Base-by-base conservation (phyloP, 768 basidiomycete species). In the Leccinum obscurum region DNA sequence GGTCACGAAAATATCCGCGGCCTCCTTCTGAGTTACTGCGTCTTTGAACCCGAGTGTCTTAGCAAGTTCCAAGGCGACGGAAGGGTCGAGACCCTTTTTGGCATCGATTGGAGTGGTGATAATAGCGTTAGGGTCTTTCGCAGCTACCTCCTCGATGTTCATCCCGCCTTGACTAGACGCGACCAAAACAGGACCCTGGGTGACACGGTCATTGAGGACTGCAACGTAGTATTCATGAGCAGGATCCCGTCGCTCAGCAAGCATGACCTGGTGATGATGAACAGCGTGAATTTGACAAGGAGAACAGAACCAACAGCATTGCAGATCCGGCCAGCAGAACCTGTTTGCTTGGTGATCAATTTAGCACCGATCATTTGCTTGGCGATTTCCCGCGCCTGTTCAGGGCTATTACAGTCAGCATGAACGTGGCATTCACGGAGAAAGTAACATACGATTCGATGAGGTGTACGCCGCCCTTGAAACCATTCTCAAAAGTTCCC, bases 141-240 rank as follows among this genome's bases (percentile, higher is more conserved):
- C 92, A 28, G 97, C 97, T 52, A 99, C 97, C 70, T 99, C 97
- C 76, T 99, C 97, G 70, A 99, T 99, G 77, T 98, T 98, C 97
- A 99, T 99, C 59, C 97, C 97, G 58, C 97, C 97, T 72, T 98
- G 95, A 20, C 83, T 83, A 49, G 97, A 98, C 20, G 89, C 89
- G 56, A 99, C 96, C 52, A 99, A 84, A 32, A 98, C 97, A 49
- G 94, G 92, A 14, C 92, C 89, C 61, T 93, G 88, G 6, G 89
- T 80, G 14, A 84, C 85, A 66, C 97, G 92, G 81, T 99, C 97
- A 71, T 98, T 98, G 57, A 99, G 85, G 34, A 98, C 86, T 14
- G 97, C 97, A 54, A 95, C 90, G 70, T 99, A 99, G 82, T 98
- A 98, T 75, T 99, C 97, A 73, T 99, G 97, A 46, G 86, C 84